phyloP scores from a whole-genome alignment of 306 rosid species.

The apple (Malus domestica) region DNA sequence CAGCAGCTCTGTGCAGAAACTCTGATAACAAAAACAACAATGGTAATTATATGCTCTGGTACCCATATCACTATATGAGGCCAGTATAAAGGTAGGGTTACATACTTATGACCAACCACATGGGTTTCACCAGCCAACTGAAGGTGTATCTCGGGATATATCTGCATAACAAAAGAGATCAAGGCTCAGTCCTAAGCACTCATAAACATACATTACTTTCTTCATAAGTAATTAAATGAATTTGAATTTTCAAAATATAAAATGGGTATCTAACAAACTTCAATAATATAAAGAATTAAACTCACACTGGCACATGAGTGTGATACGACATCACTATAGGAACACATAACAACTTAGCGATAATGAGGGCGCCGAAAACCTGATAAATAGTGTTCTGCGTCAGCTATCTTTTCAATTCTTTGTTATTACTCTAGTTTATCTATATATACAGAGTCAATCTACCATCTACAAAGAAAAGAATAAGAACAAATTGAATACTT shows the following conservation, averaged over 20 bases:
- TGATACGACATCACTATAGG: conserved; percentile 99
- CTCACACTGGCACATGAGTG: conserved; percentile 96
- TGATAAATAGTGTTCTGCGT: conserved; percentile 26
- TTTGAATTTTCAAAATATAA: background rate
- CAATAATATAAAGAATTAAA: conserved; percentile 17
- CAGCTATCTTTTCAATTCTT: conserved; percentile 2
- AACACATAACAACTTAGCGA: conserved; percentile 73
- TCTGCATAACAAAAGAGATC: conserved; percentile 32
- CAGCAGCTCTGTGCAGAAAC: conserved; percentile 94
- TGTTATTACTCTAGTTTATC: background rate
- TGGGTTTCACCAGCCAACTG: conserved; percentile 97
- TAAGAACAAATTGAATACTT: conserved; percentile 9
- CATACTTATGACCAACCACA: conserved; percentile 97
- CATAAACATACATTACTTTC: background rate
- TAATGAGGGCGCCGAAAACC: conserved; percentile 95
- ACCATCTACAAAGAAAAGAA: background rate
- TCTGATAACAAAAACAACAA: conserved; percentile 43
- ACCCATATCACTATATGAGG: background rate
- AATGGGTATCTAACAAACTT: background rate
- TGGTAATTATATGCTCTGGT: conserved; percentile 14
- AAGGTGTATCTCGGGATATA: conserved; percentile 97
- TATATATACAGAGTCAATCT: conserved; percentile 1
- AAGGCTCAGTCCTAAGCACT: background rate
- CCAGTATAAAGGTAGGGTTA: conserved; percentile 5
- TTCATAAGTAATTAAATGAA: background rate